Evolutionary conservation across 805 yeast species (phyloP).

Genomic region (Citeromyces matritensis): DNA sequence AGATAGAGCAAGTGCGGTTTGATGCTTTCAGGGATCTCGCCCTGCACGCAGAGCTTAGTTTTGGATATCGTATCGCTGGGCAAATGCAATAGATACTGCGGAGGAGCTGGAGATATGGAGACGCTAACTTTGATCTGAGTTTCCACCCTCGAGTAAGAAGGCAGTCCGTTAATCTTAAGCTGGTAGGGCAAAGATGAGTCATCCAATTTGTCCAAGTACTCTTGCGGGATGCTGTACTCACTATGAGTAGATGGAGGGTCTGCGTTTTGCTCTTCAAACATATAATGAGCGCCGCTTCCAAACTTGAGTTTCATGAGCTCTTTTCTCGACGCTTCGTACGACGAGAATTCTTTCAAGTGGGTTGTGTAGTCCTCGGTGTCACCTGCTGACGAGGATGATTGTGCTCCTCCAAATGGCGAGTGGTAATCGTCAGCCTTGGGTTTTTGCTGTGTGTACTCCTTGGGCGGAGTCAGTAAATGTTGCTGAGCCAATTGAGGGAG

Average conservation of each 20-base stretch:
- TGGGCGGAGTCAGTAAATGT: too few species aligned
- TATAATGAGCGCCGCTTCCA: conserved; percentile 17
- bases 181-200: conserved; percentile 25
- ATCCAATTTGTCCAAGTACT: conserved; percentile 9
- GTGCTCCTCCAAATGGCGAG: too few species aligned
- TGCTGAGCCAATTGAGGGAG: too few species aligned
- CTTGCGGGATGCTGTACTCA: conserved; percentile 9
- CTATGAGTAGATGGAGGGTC: conserved; percentile 3
- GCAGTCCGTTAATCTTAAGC: conserved; percentile 45
- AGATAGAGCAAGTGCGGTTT: conserved; percentile 43
- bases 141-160: conserved; percentile 80
- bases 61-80: conserved; percentile 84
- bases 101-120: conserved; percentile 61
- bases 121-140: conserved; percentile 80
- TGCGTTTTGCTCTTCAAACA: background rate
- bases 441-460: too few species aligned
- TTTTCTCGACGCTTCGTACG: conserved; percentile 28
- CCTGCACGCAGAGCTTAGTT: conserved; percentile 54
- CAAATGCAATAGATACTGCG: conserved; percentile 56
- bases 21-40: conserved; percentile 29
- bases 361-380: too few species aligned
- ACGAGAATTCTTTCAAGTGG: conserved; percentile 6
- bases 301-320: conserved; percentile 37
- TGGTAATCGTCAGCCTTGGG: too few species aligned
- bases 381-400: too few species aligned